Conservation (phyloP, 1,284 basidiomycete genomes). For the Bondarzewia mesenterica region DNA sequence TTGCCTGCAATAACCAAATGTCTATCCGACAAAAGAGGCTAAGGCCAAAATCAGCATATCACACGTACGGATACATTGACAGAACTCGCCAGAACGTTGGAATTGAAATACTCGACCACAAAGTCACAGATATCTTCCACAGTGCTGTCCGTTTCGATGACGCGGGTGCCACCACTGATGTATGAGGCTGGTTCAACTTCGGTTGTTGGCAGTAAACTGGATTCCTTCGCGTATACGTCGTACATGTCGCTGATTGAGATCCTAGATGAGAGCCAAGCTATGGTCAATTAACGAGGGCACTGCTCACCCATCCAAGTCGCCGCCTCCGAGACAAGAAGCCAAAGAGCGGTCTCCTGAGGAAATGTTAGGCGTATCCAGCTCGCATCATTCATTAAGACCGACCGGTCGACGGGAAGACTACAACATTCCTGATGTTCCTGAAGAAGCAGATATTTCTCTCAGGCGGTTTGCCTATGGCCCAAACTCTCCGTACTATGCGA, state of each 20-base stretch:
- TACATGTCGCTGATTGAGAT: conserved; percentile 24
- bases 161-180: conserved; percentile 21
- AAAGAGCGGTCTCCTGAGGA: conserved; percentile 55
- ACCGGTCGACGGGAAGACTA: conserved; percentile 17
- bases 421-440: conserved; percentile 42
- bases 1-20: conserved; percentile 69
- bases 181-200: conserved; percentile 50
- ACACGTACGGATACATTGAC: not conserved
- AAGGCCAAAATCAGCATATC: not conserved
- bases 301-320: conserved; percentile 66
- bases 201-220: conserved; percentile 41
- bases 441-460: too few relatives aligned
- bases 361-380: not conserved
- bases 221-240: conserved; percentile 28
- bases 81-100: conserved; percentile 57
- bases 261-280: not conserved
- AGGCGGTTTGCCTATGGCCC: too few relatives aligned
- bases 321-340: conserved; percentile 66
- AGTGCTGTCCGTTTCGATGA: conserved; percentile 39
- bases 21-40: conserved; percentile 63
- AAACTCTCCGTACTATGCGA: too few relatives aligned
- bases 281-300: not conserved
- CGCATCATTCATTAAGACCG: too few relatives aligned
- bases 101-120: conserved; percentile 76
- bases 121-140: conserved; percentile 77